A percentile compares a stretch with the other conserved stretches of the same genome.
Evolutionary conservation across 2,329 filamentous ascomycete species (phyloP).

Genomic region (Colletotrichum lini): DNA sequence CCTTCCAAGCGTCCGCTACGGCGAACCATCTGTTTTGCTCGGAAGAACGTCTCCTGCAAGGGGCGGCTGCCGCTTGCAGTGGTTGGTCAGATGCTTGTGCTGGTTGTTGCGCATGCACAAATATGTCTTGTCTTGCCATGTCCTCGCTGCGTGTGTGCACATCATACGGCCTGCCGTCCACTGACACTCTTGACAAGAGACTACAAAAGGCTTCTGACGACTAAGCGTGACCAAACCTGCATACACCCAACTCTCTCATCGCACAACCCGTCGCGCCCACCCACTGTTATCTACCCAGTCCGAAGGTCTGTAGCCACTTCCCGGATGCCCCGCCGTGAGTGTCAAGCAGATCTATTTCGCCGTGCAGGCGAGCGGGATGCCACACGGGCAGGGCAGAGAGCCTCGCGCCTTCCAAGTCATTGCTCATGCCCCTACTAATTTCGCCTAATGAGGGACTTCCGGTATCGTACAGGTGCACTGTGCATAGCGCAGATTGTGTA

Average conservation of each 20-base stretch:
- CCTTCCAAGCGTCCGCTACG: conserved; percentile 11
- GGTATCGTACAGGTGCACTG: neutral
- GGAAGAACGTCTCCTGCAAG: conserved; percentile 3
- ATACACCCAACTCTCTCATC: neutral
- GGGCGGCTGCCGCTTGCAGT: neutral
- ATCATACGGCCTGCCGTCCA: no score
- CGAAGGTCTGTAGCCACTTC: neutral
- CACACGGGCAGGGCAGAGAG: neutral
- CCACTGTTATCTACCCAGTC: no score
- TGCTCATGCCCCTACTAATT: neutral
- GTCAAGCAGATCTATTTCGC: neutral
- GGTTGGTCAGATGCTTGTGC: conserved; percentile 9
- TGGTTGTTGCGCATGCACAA: conserved; percentile 1
- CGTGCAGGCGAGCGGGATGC: conserved; percentile 1
- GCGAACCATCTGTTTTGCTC: conserved; percentile 2
- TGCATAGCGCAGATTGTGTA: neutral
- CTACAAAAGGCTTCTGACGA: neutral
- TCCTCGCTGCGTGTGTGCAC: neutral
- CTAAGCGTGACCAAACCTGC: neutral
- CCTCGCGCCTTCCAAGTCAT: neutral
- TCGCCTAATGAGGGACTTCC: neutral
- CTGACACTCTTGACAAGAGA: neutral
- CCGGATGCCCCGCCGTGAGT: neutral
- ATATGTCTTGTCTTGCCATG: neutral
- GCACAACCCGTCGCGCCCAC: neutral